phyloP scores from a whole-genome alignment of 352 stramenopile species.

The Elongisporangium senticosum region DNA sequence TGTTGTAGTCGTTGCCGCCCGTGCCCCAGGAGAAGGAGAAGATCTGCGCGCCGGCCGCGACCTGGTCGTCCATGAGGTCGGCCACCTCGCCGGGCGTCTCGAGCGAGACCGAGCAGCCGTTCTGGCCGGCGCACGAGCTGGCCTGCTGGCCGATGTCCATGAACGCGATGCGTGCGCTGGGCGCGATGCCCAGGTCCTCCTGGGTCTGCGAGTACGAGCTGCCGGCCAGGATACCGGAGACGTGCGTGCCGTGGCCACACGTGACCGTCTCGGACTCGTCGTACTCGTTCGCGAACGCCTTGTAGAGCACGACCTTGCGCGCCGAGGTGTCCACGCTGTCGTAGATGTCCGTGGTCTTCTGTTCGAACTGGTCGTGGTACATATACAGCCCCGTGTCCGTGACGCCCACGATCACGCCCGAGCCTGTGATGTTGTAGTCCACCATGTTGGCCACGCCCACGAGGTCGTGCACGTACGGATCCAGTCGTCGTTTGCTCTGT shows the following conservation, averaged over 20 bases:
- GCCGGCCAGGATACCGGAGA: conserved; percentile 74
- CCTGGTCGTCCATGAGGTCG: conserved; percentile 53
- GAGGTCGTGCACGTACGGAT: conserved; percentile 49
- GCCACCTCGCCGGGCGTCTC: conserved; percentile 40
- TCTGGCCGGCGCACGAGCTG: conserved; percentile 23
- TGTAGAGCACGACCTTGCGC: conserved; percentile 83
- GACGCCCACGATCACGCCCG: conserved; percentile 56
- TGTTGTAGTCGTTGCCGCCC: conserved; percentile 54
- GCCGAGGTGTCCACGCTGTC: conserved; percentile 41
- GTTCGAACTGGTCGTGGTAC: conserved; percentile 75
- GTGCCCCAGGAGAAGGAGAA: conserved; percentile 74
- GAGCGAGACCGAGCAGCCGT: conserved; percentile 33
- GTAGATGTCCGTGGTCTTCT: conserved; percentile 48
- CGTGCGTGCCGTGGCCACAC: conserved; percentile 86
- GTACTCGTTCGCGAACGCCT: conserved; percentile 63
- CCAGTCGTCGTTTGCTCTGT: conserved; percentile 27
- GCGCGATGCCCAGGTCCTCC: conserved; percentile 63
- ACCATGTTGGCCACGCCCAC: conserved; percentile 49
- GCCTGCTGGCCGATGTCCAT: conserved; percentile 83
- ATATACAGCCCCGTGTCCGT: conserved; percentile 77
- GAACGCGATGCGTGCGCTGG: conserved; percentile 77
- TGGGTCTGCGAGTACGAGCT: conserved; percentile 35
- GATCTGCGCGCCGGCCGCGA: conserved; percentile 44
- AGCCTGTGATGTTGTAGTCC: conserved; percentile 61
- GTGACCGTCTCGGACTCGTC: conserved; percentile 56